Conservation (phyloP, 2,329 filamentous ascomycete species). For the Apiospora pterosperma region DNA sequence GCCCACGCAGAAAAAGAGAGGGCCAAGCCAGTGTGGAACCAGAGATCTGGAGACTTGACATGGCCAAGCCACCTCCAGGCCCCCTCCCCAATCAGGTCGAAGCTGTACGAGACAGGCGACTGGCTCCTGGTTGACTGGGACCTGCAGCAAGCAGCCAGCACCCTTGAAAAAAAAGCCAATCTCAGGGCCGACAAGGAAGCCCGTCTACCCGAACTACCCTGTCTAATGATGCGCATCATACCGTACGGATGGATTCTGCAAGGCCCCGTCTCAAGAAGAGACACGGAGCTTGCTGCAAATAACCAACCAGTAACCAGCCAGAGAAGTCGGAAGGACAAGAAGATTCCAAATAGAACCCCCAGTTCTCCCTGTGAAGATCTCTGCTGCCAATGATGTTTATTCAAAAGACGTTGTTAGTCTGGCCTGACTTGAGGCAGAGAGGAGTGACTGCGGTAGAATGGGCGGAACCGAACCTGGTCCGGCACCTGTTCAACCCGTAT, state of each 20-base stretch:
- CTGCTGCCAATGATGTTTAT: conserved; percentile 1
- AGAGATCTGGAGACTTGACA: background rate
- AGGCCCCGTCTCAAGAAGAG: background rate
- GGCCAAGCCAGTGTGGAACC: background rate
- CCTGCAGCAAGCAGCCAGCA: background rate
- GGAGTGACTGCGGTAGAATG: conserved; percentile 2
- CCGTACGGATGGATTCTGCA: background rate
- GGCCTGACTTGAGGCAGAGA: background rate
- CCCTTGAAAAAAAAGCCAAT: conserved; percentile 1
- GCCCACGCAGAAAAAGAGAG: background rate
- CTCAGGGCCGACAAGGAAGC: conserved; percentile 1
- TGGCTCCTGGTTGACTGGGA: background rate
- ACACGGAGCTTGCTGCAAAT: background rate
- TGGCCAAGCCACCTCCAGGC: background rate
- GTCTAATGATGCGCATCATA: background rate
- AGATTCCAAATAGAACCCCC: background rate
- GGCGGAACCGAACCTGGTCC: background rate
- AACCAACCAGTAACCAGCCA: background rate
- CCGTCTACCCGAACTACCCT: conserved; percentile 1
- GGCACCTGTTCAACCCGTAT: background rate
- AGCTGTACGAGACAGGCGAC: background rate
- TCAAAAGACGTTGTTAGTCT: background rate
- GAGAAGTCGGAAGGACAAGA: background rate
- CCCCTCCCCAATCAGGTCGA: background rate
- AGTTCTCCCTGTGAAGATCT: background rate